Evolutionary conservation across 495 filamentous ascomycete genomes (phyloP).

Genomic region (Podospora fimiseda): DNA sequence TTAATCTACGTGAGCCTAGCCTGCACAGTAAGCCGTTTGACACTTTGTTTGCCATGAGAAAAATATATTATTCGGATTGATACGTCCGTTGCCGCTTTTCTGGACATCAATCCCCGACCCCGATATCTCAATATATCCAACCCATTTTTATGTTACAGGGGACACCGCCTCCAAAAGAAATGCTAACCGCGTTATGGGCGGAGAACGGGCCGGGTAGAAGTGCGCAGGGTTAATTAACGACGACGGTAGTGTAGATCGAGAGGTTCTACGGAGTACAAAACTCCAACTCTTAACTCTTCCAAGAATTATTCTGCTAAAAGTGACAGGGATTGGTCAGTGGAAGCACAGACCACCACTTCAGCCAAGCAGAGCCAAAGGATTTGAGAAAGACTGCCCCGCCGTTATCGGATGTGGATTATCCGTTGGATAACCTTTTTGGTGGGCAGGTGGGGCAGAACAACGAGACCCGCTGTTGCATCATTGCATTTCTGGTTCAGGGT

Average conservation of each 20-base stretch:
- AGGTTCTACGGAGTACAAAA: background rate
- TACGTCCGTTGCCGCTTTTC: slow-evolving; percentile 14
- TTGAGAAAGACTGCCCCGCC: slow-evolving; percentile 1
- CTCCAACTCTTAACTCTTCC: background rate
- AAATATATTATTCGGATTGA: slow-evolving; percentile 26
- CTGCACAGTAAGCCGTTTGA: too few species aligned
- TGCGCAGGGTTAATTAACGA: too few species aligned
- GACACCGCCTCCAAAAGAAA: slow-evolving; percentile 28
- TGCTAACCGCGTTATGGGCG: slow-evolving; percentile 33
- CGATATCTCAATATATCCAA: slow-evolving; percentile 20
- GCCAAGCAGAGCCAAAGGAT: background rate
- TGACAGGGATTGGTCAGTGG: slow-evolving; percentile 7
- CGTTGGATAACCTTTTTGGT: too few species aligned
- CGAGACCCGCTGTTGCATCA: background rate
- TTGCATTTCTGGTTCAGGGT: background rate
- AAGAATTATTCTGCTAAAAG: background rate
- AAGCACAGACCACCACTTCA: slow-evolving; percentile 7
- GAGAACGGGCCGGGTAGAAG: too few species aligned
- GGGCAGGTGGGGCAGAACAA: too few species aligned
- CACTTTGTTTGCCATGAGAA: too few species aligned
- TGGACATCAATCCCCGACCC: slow-evolving; percentile 12
- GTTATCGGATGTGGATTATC: slow-evolving; percentile 3
- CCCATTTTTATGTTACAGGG: slow-evolving; percentile 34
- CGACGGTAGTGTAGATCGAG: background rate
- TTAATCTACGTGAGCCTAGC: background rate